Base-by-base conservation (phyloP, 2,329 filamentous ascomycete species). In the Xylariaceae sp. region DNA sequence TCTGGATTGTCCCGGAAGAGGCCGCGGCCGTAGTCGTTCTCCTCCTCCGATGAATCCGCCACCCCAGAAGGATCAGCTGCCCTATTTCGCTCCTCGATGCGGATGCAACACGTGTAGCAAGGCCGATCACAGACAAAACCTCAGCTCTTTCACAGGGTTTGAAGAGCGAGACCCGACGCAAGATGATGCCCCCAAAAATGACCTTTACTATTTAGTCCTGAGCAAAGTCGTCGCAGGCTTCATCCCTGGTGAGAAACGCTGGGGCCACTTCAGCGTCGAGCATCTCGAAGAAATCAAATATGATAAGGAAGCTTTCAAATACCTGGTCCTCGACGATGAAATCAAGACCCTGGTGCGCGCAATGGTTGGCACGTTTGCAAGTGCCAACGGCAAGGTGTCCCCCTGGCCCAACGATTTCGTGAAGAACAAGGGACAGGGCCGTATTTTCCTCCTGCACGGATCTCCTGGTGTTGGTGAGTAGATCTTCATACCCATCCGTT, bases 371-470 rank as follows among this genome's bases (percentile, higher is more conserved):
- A 71, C 71, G 51, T 73, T 73, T 44, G 64, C 69, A 36, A 63
- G 57, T 34, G 57, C 49, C 9, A 56, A 64, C 18, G 66, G 67
- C 30, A n/a, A 4, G 13, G 54, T 74, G 4, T 59, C 63, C 0
- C 67, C 71, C 1, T 74, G 70, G 71, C 62, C 64, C 44, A 67
- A 49, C 42, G 71, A 73, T 46, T 71, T 73, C 40, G 62, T 74
- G 49, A 66, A 67, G 56, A 71, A 72, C 54, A 75, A 75, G 55
- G 71, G 71, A 26, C 67, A 72, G 39, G 69, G 71, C 4, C 64
- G 68, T 33, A 72, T 73, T 50, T 72, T 74, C 56, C 61, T 77
- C 12, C 66, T 77, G 1, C 72, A 76, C 46, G 72, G 73, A 13
- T 65, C 67, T 8, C 74, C 74, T 1, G 76, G 73, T n/a, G 71